These are phyloP conservation scores for bread wheat (Triticum aestivum) DNA, from an alignment of 176 grass and related monocot genomes.

Conservation along the genomic window DNA sequence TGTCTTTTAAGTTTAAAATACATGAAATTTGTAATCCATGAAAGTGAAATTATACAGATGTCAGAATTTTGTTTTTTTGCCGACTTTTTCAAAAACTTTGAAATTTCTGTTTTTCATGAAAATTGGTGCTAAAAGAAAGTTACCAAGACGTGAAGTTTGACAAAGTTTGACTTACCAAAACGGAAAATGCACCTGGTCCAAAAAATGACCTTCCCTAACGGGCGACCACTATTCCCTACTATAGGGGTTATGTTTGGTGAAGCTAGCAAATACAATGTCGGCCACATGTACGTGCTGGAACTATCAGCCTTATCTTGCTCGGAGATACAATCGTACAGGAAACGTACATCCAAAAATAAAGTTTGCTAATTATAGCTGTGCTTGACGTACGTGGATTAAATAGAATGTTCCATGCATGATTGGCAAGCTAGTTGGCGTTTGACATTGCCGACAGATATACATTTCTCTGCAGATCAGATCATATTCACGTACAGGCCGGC, in stretches of 20 bases:
- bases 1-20: not conserved
- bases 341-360: not conserved
- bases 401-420: not conserved
- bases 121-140: no score
- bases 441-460: not conserved
- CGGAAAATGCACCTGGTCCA: not conserved
- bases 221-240: not conserved
- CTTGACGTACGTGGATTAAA: not conserved
- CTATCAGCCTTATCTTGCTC: not conserved
- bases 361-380: not conserved
- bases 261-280: not conserved
- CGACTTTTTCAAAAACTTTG: not conserved
- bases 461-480: not conserved
- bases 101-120: not conserved
- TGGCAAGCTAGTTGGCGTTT: not conserved
- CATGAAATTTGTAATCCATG: not conserved
- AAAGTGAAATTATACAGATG: not conserved
- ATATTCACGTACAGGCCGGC: not conserved
- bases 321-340: not conserved
- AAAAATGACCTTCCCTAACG: not conserved
- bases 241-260: not conserved
- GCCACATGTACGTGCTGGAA: not conserved
- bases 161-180: not conserved
- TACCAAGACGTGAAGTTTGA: no score
- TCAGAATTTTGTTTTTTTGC: no score